Base-by-base conservation (phyloP, 1,139 yeast species). In the Nakaseomyces uthaithaninus region DNA sequence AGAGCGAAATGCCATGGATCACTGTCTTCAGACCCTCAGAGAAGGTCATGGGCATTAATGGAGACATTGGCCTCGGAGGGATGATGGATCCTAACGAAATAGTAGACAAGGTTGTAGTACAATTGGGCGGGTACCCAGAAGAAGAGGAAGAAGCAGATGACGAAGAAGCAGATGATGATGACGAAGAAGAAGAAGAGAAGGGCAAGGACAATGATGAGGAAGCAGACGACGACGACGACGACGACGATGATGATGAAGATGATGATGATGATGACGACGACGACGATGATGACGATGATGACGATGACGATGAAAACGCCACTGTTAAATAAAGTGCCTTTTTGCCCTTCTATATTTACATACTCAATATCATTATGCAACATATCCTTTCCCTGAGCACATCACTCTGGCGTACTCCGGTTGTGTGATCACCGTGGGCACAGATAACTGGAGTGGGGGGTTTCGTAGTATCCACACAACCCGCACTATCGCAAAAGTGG, bases 41-140 rank as follows among this genome's bases (percentile, higher is more conserved):
- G 55, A 91, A 91, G 61, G 94, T 89, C 7, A 83, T 84, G 44
- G 94, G 94, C 22, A 62, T 66, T 10, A 77, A 87, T 67, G 98
- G 98, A 38, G 98, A 91, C 39, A 85, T 91, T 44, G 98, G 98
- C 3, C 82, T 77, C 68, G 98, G 98, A 19, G 98, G 97, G 8
- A 91, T 91, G 98, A 72, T 95, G 55, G 91, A 82, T 55, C 80
- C 82, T 74, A 84, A 85, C 62, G 95, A 87, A 62, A 81, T 89
- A 51, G 95, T 86, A 22, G 91, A 86, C 55, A 78, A 75, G 55
- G 75, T 85, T 45, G 94, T 85, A 2, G 68, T 80, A 60, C 83
- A 85, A 55, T 64, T 86, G 41, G 95, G 95, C 33, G 95, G 95
- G 0, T 84, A 84, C 60, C 95, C 94, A 1, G 86, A 83, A 16